phyloP scores from a whole-genome alignment of 2,329 filamentous ascomycete genomes.

The Niveomyces coronatus region DNA sequence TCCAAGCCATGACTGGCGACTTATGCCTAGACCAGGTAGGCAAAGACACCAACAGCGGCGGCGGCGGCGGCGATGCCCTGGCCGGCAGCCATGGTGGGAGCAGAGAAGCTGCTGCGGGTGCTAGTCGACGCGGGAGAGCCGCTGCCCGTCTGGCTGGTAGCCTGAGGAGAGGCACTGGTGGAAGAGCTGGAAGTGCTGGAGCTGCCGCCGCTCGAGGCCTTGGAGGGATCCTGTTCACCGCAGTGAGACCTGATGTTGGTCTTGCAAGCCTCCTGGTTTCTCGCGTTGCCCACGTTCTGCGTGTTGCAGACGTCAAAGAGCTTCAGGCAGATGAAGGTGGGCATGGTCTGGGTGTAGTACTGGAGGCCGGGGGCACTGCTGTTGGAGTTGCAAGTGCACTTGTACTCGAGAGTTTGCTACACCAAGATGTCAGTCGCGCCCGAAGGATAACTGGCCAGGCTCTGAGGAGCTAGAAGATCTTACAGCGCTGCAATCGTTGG shows the following conservation, averaged over 20 bases:
- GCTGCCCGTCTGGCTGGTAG: conserved; percentile 14
- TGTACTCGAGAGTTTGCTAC: conserved; percentile 34
- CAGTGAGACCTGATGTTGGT: conserved; percentile 37
- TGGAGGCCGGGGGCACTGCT: conserved; percentile 39
- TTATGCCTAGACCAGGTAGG: conserved; percentile 36
- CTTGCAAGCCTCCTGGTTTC: conserved; percentile 38
- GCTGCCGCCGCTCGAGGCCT: conserved; percentile 20
- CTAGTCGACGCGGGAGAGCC: conserved; percentile 25
- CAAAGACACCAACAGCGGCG: conserved; percentile 41
- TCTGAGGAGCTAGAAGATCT: conserved; percentile 15
- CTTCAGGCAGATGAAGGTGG: conserved; percentile 40
- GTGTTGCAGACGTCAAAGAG: conserved; percentile 39
- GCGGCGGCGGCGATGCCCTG: conserved; percentile 30
- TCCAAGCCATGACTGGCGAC: too few species aligned
- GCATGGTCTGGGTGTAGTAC: conserved; percentile 43
- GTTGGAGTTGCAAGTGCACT: conserved; percentile 39
- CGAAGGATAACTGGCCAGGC: neutral
- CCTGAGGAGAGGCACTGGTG: conserved; percentile 16
- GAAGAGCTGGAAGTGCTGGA: conserved; percentile 13
- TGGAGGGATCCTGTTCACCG: conserved; percentile 28
- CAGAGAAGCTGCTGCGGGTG: conserved; percentile 24
- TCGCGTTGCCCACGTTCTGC: conserved; percentile 29
- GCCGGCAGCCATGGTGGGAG: too few species aligned
- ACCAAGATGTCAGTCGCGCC: conserved; percentile 9
- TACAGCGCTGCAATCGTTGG: conserved; percentile 39